Base-by-base conservation (phyloP, 495 filamentous ascomycete species). In the Penicillium canariense region DNA sequence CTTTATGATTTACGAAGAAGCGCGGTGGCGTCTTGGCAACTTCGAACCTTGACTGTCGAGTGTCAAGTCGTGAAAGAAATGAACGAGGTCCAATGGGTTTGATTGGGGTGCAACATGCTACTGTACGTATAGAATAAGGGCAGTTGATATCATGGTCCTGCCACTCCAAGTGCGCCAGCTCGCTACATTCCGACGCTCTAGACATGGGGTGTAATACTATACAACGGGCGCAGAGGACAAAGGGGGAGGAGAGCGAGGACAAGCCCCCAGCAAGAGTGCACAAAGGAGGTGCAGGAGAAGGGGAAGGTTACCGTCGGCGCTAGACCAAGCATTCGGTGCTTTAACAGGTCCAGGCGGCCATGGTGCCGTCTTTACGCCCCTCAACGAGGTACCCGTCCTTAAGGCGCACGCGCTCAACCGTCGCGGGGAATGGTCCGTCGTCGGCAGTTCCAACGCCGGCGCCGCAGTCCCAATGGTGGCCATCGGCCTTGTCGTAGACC, bases 401-500 rank as follows among this genome's bases (percentile, higher is more conserved):
- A 49, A 97, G 85, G 44, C 91, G 82, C 25, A 97, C 95, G 35
- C 80, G 84, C 68, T 97, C 92, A 25, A 97, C 84, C n/a, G 85
- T 81, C 10, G 85, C 79, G 12, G 87, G 77, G 27, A 69, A 74
- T 46, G 79, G 82, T 8, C 77, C 84, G 14, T 78, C 63, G 18
- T 89, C 88, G 20, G 82, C 82, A 25, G 80, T 79, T 9, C 75
- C 78, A 31, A 87, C 83, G 28, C 90, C 91, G 0, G 90, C 85
- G 17, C 94, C 94, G 69, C 94, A 99, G 68, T 97, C 92, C 94
- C 94, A 97, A 68, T 97, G 95, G 53, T 88, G 75, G 10, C 90
- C 91, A 61, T 99, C 94, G 4, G 88, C 86, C 80, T 97, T 97
- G 73, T 99, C 94, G 70, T 97, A 97, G 43, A 97, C 87, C 73